These are phyloP conservation scores for Pelagomonas calceolata DNA, from an alignment of 108 stramenopile genomes.

Conservation along the genomic window DNA sequence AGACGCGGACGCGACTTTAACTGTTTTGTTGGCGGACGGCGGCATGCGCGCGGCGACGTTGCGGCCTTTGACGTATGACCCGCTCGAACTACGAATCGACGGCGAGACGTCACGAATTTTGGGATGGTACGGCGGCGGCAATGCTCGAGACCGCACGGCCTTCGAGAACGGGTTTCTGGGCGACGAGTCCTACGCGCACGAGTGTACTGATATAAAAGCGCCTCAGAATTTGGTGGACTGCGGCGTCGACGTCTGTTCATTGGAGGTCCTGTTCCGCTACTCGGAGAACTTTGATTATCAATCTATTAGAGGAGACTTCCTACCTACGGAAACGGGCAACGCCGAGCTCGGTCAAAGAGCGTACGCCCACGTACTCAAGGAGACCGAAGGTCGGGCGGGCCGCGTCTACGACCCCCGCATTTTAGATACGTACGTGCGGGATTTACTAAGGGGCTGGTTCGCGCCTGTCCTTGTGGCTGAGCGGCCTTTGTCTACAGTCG, in stretches of 20 bases:
- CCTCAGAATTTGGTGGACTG: constrained; percentile 80
- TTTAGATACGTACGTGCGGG: constrained; percentile 70
- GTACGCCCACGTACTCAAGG: constrained; percentile 62
- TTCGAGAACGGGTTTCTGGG: constrained; percentile 36
- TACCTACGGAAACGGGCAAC: constrained; percentile 79
- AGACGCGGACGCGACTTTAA: constrained; percentile 72
- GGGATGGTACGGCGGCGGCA: constrained; percentile 7
- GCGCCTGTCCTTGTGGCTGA: constrained; percentile 19
- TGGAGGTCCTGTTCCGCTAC: constrained; percentile 87
- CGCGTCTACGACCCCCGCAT: constrained; percentile 38
- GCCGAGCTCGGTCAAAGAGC: constrained; percentile 84
- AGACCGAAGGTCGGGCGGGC: constrained; percentile 15
- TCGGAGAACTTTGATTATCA: constrained; percentile 93
- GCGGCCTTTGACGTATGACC: not conserved
- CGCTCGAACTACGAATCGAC: constrained; percentile 17
- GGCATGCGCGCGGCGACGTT: constrained; percentile 28
- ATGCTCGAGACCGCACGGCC: not conserved
- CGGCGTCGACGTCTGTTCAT: constrained; percentile 88
- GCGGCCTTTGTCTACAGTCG: not conserved
- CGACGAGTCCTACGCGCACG: no score
- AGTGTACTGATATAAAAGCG: not conserved
- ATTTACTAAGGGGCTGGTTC: constrained; percentile 78
- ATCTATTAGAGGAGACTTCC: constrained; percentile 69
- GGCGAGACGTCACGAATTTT: constrained; percentile 12
- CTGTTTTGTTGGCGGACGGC: constrained; percentile 58